Conservation (phyloP, 2,329 filamentous ascomycete genomes). For the Verticillium tricorpus region DNA sequence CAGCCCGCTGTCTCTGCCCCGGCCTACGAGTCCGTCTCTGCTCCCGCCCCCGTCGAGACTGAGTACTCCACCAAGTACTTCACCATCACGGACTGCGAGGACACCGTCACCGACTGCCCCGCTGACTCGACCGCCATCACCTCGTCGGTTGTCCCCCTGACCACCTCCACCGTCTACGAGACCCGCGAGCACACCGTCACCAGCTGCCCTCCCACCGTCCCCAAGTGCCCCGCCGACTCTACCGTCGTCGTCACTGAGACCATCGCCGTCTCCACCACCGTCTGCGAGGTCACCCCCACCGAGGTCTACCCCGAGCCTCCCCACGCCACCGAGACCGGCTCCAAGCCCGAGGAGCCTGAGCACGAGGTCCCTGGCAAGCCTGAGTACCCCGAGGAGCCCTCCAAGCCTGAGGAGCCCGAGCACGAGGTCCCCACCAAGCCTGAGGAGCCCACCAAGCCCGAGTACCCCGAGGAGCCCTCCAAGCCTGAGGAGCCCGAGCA, state of each 20-base stretch:
- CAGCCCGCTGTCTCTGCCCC: constrained; percentile 15
- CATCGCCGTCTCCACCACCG: constrained; percentile 39
- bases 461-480: constrained; percentile 6
- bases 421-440: too few species aligned
- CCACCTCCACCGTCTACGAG: constrained; percentile 48
- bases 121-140: constrained; percentile 35
- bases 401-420: constrained; percentile 7
- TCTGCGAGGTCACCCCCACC: constrained; percentile 25
- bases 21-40: constrained; percentile 13
- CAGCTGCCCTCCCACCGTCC: constrained; percentile 54
- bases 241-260: constrained; percentile 33
- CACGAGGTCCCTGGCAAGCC: constrained; percentile 4
- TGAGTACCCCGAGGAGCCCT: constrained; percentile 4
- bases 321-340: constrained; percentile 10
- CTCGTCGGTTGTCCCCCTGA: constrained; percentile 26
- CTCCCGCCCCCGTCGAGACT: constrained; percentile 22
- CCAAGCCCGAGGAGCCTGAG: constrained; percentile 5
- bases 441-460: constrained; percentile 9
- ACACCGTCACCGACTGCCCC: constrained; percentile 43
- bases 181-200: constrained; percentile 59
- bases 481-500: constrained; percentile 8
- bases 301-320: not conserved
- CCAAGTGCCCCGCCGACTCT: constrained; percentile 53
- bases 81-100: constrained; percentile 50
- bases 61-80: constrained; percentile 54